Conservation (phyloP, 2,329 filamentous ascomycete genomes). For the Aspergillaceae sp. region DNA sequence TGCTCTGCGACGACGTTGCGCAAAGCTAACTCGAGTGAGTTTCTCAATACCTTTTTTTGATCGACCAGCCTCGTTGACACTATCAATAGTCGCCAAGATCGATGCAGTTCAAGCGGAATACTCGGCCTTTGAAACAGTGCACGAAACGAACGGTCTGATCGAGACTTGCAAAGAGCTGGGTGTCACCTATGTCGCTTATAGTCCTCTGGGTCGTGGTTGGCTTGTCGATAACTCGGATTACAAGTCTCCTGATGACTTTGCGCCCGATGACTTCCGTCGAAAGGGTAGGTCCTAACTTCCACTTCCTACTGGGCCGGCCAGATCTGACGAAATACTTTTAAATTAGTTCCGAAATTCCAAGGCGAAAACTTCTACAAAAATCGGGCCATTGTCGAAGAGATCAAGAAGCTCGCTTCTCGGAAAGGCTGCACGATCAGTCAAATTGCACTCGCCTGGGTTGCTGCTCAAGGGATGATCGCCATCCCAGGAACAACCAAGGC, state of each 20-base stretch:
- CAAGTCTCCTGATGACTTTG: constrained; percentile 41
- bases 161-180: constrained; percentile 35
- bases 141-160: constrained; percentile 35
- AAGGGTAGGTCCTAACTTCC: constrained; percentile 17
- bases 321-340: no score
- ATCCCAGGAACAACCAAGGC: constrained; percentile 42
- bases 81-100: constrained; percentile 37
- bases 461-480: constrained; percentile 35
- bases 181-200: constrained; percentile 40
- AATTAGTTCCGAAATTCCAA: constrained; percentile 25
- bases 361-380: constrained; percentile 42
- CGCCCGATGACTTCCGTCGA: constrained; percentile 34
- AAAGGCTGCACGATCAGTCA: constrained; percentile 29
- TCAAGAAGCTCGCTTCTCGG: constrained; percentile 31
- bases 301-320: no score
- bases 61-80: background rate
- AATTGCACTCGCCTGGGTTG: constrained; percentile 35
- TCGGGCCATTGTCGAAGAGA: constrained; percentile 33
- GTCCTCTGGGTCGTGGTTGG: constrained; percentile 42
- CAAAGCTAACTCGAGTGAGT: constrained; percentile 38
- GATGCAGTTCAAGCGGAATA: constrained; percentile 42
- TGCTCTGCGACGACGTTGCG: constrained; percentile 39
- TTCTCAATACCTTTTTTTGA: background rate
- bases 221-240: constrained; percentile 39
- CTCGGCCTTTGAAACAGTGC: constrained; percentile 36